Evolutionary conservation across 345 rosid species (phyloP), one percentile per base, ranked within the genome.

Genomic region (Citrus hindsii): DNA sequence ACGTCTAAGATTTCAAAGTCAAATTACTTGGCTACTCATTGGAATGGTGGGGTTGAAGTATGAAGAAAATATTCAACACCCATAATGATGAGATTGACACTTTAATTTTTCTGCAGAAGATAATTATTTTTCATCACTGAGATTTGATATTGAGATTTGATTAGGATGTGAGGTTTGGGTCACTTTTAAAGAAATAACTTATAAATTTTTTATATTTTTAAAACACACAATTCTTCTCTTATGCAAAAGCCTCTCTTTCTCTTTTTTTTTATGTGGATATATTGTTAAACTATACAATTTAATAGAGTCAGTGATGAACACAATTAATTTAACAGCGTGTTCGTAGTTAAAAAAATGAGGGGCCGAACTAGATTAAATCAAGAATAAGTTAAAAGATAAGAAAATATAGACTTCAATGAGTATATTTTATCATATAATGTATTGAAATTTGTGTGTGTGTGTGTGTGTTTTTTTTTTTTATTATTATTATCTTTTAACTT

Each of bases 21-120:
- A 68, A 68, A 42, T 68, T 68, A 68, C 33, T 42, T 68, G 72
- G 72, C 72, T 24, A 67, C 32, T 12, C 19, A 42, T 69, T 25
- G 18, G 6, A 10, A n/a, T 69, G 35, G 73, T 69, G 73, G 73
- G 73, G 73, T 68, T 68, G 56, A 24, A 16, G 6, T 5, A 21
- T 40, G 5, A 40, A 24, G 4, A 19, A 18, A 22, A 68, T 68
- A n/a, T 40, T 42, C 72, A 40, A 68, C 69, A 40, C 21, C 13
- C 69, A 68, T 24, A 68, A 68, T 68, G 55, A 68, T 40, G 71
- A 40, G 30, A 37, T 67, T 0, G 53, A 67, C 48, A 42, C 48
- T 60, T 27, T 0, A 51, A 0, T 60, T 27, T 60, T 60, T 60
- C 30, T 60, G 32, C 27, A 25, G 24, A 24, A 48, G 21, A 51